Evolutionary conservation across 2,329 filamentous ascomycete genomes (phyloP).

Genomic region (Penicillium italicum): DNA sequence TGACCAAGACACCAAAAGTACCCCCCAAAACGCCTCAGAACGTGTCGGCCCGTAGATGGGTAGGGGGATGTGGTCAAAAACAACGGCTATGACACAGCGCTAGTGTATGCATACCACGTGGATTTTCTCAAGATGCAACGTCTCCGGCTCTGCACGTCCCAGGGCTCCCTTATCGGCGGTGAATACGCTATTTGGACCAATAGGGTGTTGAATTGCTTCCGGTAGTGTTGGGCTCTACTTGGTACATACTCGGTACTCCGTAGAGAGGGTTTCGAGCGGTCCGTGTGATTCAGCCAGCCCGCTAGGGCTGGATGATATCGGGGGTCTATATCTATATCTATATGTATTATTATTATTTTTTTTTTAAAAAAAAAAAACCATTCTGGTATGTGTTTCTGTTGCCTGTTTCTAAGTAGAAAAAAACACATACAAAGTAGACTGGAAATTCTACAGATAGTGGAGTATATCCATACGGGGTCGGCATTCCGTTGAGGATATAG

Average conservation of each 20-base stretch:
- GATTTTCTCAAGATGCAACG: conserved; percentile 9
- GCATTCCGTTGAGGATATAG: no score
- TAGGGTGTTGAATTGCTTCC: background rate
- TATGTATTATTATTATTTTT: no score
- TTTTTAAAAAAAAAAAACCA: no score
- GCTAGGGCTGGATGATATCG: background rate
- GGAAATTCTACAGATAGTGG: background rate
- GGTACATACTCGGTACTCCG: background rate
- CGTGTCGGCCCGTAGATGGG: conserved; percentile 5
- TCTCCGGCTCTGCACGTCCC: conserved; percentile 1
- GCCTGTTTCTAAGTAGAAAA: background rate
- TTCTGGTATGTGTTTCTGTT: background rate
- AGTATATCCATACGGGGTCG: background rate
- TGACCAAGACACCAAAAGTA: background rate
- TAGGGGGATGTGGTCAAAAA: conserved; percentile 7
- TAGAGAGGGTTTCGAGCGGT: background rate
- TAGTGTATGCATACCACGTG: conserved; percentile 18
- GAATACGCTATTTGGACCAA: conserved; percentile 5
- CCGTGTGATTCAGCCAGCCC: background rate
- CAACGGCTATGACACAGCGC: conserved; percentile 9
- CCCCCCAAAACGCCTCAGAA: background rate
- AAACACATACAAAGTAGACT: background rate
- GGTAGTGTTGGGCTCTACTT: background rate
- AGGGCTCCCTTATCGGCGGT: conserved; percentile 13
- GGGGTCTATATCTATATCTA: no score